Percentiles rank a stretch among this genome's conserved stretches.
phyloP scores from a whole-genome alignment of 768 basidiomycete genomes.

The Leccinum arenicola region DNA sequence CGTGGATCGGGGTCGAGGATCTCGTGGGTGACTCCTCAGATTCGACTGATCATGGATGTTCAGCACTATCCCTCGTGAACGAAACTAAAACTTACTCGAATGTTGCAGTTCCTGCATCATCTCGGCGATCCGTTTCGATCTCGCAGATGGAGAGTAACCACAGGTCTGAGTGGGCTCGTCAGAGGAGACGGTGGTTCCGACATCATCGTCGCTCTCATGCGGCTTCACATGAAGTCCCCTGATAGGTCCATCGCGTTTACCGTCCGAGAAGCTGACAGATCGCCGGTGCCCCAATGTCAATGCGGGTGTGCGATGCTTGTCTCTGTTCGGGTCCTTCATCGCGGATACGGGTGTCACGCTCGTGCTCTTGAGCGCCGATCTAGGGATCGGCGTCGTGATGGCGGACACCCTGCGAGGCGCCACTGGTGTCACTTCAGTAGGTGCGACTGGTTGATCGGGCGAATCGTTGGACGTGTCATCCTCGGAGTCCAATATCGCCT shows the following conservation, averaged over 20 bases:
- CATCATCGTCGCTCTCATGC: conserved; percentile 38
- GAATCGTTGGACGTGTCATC: conserved; percentile 34
- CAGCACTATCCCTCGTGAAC: conserved; percentile 3
- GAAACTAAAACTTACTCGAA: conserved; percentile 51
- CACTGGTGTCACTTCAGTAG: conserved; percentile 22
- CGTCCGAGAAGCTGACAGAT: conserved; percentile 97
- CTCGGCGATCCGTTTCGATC: conserved; percentile 79
- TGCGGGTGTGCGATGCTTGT: conserved; percentile 55
- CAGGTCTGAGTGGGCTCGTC: conserved; percentile 17
- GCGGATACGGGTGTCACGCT: conserved; percentile 57
- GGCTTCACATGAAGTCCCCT: conserved; percentile 46
- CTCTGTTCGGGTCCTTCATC: conserved; percentile 50
- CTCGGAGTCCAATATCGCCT: conserved; percentile 30
- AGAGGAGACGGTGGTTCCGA: conserved; percentile 20
- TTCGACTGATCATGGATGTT: conserved; percentile 22
- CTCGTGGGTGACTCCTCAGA: conserved; percentile 58
- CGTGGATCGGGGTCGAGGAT: conserved; percentile 43
- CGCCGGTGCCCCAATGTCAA: conserved; percentile 55
- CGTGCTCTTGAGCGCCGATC: conserved; percentile 41
- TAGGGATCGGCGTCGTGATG: conserved; percentile 30
- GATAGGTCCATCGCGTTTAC: conserved; percentile 87
- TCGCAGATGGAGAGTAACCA: conserved; percentile 51
- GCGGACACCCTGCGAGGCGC: conserved; percentile 11
- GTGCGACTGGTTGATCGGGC: background rate
- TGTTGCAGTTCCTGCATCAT: conserved; percentile 75